These are phyloP conservation scores for Ustilago nuda DNA, from an alignment of 1,284 basidiomycete genomes.

Conservation along the genomic window DNA sequence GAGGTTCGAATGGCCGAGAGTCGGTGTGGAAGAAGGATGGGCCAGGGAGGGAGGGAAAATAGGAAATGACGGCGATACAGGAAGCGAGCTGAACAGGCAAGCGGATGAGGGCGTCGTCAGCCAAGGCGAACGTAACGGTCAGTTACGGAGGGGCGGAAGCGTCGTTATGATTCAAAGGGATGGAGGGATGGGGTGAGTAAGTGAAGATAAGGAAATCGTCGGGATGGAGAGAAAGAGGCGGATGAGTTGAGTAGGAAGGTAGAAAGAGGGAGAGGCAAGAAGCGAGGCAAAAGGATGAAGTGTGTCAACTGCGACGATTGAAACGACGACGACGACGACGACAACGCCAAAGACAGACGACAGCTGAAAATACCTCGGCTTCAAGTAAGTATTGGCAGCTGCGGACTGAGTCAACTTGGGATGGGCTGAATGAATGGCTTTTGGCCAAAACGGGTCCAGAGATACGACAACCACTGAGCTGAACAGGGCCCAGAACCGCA, in stretches of 20 bases:
- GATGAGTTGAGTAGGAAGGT: background rate
- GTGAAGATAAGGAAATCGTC: no score
- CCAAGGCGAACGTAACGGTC: background rate
- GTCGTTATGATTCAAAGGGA: background rate
- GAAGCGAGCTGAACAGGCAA: slow-evolving; percentile 9
- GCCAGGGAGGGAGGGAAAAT: background rate
- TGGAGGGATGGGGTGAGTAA: background rate
- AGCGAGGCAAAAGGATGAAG: background rate
- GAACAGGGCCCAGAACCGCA: no score
- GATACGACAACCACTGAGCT: no score
- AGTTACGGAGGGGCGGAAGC: background rate
- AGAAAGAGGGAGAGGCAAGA: background rate
- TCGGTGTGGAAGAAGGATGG: background rate
- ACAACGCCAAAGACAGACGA: no score
- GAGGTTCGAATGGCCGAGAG: background rate
- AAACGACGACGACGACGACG: no score
- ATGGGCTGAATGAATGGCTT: no score
- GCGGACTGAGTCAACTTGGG: no score
- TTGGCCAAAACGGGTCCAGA: no score
- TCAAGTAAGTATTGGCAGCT: no score
- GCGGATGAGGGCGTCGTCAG: slow-evolving; percentile 10
- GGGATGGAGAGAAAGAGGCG: background rate
- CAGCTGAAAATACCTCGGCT: no score
- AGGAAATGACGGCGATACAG: background rate
- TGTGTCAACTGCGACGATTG: no score